Base-by-base conservation (phyloP, 78 protist species). In the Tieghemostelium lacteum region DNA sequence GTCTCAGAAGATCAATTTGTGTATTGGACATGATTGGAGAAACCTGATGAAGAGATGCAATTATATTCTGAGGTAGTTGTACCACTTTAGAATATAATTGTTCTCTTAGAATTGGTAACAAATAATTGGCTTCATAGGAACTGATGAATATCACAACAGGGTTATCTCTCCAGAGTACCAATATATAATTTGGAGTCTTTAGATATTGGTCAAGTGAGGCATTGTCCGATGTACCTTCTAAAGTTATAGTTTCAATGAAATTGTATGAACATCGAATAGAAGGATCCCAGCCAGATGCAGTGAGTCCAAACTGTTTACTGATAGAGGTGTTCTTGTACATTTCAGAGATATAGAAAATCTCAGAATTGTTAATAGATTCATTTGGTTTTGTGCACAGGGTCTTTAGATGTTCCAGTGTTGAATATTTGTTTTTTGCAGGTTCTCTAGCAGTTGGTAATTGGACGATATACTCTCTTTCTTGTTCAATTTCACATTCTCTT, bases 401-500 rank as follows among this genome's bases (percentile, higher is more conserved):
- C 6, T 14, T 6, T 45, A 14, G 52, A 45, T 14, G 10, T 6
- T 14, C 10, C 6, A 14, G 6, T 45, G 6, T 10, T 14, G 6
- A 6, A 45, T 14, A 45, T 45, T 10, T 12, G 2, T 2, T 12
- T 61, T 12, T 28, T 36, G 28, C 14, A 22, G 16, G 4, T 10
- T 8, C 37, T 37, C 72, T 64, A 19, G 24, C 29, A 19, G 8
- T 4, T 64, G 49, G 50, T 8, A 37, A 3, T n/a, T 64, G 12
- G 2, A 5, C 4, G 7, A 29, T 12, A 10, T 33, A 5, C 37
- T 64, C 72, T 8, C 2, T 33, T 64, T 64, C 72, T 19, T 37
- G 24, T 64, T 64, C 72, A 8, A 64, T 8, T 64, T 64, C 72
- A 39, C 4, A 19, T 20, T 64, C 72, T 37, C 72, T 7, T 39